Evolutionary conservation across 2,329 filamentous ascomycete genomes (phyloP), one percentile per base, ranked within the genome.

Genomic region (Aspergillus fischeri): DNA sequence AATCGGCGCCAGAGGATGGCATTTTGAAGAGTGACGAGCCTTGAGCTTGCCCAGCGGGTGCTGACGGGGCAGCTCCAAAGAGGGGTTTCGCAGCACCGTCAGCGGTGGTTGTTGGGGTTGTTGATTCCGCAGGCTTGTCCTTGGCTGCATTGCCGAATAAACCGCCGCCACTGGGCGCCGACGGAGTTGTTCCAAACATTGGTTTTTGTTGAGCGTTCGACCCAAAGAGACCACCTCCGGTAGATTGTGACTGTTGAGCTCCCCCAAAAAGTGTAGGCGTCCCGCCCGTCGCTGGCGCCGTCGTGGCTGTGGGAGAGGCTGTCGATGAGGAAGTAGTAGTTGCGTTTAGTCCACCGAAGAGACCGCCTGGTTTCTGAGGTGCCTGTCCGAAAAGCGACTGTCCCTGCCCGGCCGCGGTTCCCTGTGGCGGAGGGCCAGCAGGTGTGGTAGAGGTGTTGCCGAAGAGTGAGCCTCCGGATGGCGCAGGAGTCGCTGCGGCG

Each of bases 381-480:
- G 57, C 27, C 49, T 68, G 66, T 32, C 65, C 64, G 52, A 71
- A 71, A 21, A 70, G 60, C 47, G 65, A 57, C 58, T 60, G 70
- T 55, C 61, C 65, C 66, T 67, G 61, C 8, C 67, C 68, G 21
- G 67, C 62, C 45, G 73, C 62, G 42, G 62, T 59, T 42, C 61
- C 64, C 29, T 67, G 60, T 32, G 79, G 78, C 28, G 80, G 79
- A 59, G 77, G 78, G 6, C 78, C 79, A 53, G 79, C 79, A 51
- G 80, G 80, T 32, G 79, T 81, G 20, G 80, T 81, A 17, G 79
- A 81, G 51, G 72, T 63, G 55, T 71, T 75, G 48, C 68, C 70
- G 58, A 79, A 78, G 49, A 74, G 50, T 51, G 59, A 58, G n/a
- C 59, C 64, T 51, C 67, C 69, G 32, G 72, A 66, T 47, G 74